These are phyloP conservation scores for Ophiostoma montium DNA, from an alignment of 2,329 filamentous ascomycete genomes.

Conservation along the genomic window DNA sequence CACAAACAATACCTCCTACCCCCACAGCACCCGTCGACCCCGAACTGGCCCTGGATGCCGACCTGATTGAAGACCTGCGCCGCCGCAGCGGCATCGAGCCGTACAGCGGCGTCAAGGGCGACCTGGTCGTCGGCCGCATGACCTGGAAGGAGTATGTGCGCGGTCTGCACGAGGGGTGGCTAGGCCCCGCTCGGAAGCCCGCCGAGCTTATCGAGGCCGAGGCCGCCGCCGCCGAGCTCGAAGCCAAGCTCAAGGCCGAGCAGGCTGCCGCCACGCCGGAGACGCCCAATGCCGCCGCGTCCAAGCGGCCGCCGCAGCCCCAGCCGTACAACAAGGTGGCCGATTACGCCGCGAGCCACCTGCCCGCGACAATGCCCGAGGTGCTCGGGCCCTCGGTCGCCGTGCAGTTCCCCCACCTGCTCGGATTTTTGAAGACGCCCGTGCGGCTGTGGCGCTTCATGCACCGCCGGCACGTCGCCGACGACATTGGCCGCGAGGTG, in stretches of 20 bases:
- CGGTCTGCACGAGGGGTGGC: slow-evolving; percentile 90
- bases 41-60: slow-evolving; percentile 40
- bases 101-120: slow-evolving; percentile 62
- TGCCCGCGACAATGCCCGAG: slow-evolving; percentile 52
- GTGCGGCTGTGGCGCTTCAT: slow-evolving; percentile 78
- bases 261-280: neutral
- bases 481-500: slow-evolving; percentile 74
- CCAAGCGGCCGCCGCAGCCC: slow-evolving; percentile 46
- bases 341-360: slow-evolving; percentile 53
- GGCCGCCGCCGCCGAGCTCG: neutral
- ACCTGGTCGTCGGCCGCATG: slow-evolving; percentile 79
- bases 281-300: slow-evolving; percentile 28
- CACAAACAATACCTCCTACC: neutral
- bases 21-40: slow-evolving; percentile 11
- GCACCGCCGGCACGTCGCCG: slow-evolving; percentile 70
- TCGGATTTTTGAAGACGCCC: slow-evolving; percentile 85
- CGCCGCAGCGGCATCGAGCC: slow-evolving; percentile 52
- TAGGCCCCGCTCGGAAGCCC: slow-evolving; percentile 51
- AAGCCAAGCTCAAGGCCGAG: slow-evolving; percentile 1
- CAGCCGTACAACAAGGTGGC: slow-evolving; percentile 59
- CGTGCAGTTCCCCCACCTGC: slow-evolving; percentile 72
- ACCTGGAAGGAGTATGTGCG: slow-evolving; percentile 96
- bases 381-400: slow-evolving; percentile 60
- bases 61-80: slow-evolving; percentile 48
- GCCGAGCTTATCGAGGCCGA: neutral